Evolutionary conservation across 176 grass and related monocot genomes (phyloP).

Genomic region (Calamus simplicifolius): DNA sequence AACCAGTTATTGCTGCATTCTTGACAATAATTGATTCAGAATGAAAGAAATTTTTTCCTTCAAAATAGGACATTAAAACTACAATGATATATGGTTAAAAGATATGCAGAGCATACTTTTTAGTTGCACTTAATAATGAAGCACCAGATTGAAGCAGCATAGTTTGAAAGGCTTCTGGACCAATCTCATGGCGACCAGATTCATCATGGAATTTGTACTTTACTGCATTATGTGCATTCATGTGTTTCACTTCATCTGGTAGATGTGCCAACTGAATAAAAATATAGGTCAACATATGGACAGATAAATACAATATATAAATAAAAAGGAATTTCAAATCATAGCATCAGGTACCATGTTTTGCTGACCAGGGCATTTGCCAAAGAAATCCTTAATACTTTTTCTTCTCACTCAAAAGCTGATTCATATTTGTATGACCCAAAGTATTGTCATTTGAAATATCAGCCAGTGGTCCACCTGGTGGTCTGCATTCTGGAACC

Average conservation of each 20-base stretch:
- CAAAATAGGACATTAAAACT: no score
- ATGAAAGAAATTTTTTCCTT: no score
- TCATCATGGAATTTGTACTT: constrained; percentile 49
- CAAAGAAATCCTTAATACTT: constrained; percentile 62
- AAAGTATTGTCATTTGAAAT: constrained; percentile 38
- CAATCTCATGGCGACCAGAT: constrained; percentile 23
- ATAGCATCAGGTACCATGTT: constrained; percentile 29
- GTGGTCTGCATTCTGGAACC: constrained; percentile 21
- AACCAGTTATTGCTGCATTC: no score
- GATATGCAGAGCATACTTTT: constrained; percentile 58
- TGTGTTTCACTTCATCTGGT: constrained; percentile 56
- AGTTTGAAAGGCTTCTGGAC: constrained; percentile 50
- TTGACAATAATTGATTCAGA: no score
- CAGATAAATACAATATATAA: constrained; percentile 14
- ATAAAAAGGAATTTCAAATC: constrained; percentile 17
- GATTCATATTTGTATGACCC: constrained; percentile 28
- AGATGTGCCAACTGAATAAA: constrained; percentile 23
- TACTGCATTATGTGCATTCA: constrained; percentile 58
- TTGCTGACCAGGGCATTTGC: constrained; percentile 35
- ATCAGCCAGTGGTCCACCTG: constrained; percentile 41
- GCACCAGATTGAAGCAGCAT: constrained; percentile 70
- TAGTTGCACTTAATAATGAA: constrained; percentile 53
- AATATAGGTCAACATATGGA: constrained; percentile 19
- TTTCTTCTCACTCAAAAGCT: constrained; percentile 41
- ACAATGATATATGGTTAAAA: no score